phyloP scores from a whole-genome alignment of 2,329 filamentous ascomycete genomes.

The Periconia sp. region DNA sequence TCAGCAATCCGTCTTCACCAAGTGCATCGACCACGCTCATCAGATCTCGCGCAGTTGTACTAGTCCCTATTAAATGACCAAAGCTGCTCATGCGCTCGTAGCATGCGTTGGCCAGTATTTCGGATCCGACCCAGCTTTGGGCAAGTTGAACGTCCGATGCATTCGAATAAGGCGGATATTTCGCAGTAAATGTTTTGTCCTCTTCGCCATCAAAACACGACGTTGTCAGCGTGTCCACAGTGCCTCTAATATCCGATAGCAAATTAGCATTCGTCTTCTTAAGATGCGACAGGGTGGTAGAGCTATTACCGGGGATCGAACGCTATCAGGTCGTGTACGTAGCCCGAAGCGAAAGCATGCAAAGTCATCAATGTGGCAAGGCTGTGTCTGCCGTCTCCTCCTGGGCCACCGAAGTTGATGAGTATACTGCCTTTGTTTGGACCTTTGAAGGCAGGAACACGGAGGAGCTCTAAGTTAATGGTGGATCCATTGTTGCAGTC shows the following conservation, averaged over 20 bases:
- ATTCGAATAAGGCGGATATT: not conserved
- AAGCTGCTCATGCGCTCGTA: constrained; percentile 4
- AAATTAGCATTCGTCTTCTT: not conserved
- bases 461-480: constrained; percentile 11
- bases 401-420: constrained; percentile 11
- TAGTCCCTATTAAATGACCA: constrained; percentile 20
- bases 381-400: not conserved
- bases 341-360: not conserved
- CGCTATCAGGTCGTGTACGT: not conserved
- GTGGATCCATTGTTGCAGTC: constrained; percentile 7
- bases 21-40: constrained; percentile 23
- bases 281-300: not conserved
- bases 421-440: constrained; percentile 9
- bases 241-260: not conserved
- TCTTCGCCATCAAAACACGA: not conserved
- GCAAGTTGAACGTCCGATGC: not conserved
- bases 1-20: constrained; percentile 31
- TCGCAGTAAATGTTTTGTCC: not conserved
- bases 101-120: constrained; percentile 11
- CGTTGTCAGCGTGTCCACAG: not conserved
- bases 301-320: not conserved
- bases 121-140: not conserved
- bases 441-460: not conserved
- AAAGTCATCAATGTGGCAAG: not conserved
- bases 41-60: constrained; percentile 30